Evolutionary conservation across 441 rosid genomes (phyloP), one percentile per base, ranked within the genome.

Genomic region (Eutrema salsugineum): DNA sequence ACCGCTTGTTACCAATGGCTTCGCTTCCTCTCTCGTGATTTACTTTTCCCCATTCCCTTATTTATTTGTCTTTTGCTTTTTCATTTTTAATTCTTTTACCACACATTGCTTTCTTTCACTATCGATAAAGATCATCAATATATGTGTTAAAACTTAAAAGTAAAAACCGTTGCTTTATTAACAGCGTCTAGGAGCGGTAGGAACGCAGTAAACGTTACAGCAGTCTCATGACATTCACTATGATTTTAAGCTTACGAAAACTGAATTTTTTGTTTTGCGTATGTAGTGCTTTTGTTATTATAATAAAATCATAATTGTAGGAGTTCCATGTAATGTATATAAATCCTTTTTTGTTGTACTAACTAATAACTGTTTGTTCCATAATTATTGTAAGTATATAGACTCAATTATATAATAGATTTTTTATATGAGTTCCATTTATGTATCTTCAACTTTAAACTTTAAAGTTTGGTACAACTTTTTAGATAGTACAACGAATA

Each of bases 1-100:
- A 27, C 75, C 28, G 75, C 71, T 63, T 47, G 71, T 76, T 76
- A 76, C 76, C 79, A 76, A 70, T 70, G 75, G 49, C 67, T 63
- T 32, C 5, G 27, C 50, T 48, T 43, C 71, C 61, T 49, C 61
- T 49, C 79, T 70, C 79, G 71, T 69, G 79, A 76, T 76, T 76
- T 69, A 76, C 79, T 69, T 76, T 70, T 70, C 5, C 65, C 74
- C 73, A 61, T 68, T 68, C 63, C 70, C 59, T 55, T 47, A 35
- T 69, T 69, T 63, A 69, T 63, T 76, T 69, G 46, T 56, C 65
- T 70, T 76, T 69, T 68, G 70, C 75, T 60, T 76, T 75, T 63
- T 47, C 33, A 51, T 62, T 68, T 60, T 40, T 5, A 35, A 19
- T 63, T 62, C 48, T 15, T 43, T 68, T 43, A 68, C 73, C 61